Base-by-base conservation (phyloP, 2,329 filamentous ascomycete species). In the Xylariales sp. region DNA sequence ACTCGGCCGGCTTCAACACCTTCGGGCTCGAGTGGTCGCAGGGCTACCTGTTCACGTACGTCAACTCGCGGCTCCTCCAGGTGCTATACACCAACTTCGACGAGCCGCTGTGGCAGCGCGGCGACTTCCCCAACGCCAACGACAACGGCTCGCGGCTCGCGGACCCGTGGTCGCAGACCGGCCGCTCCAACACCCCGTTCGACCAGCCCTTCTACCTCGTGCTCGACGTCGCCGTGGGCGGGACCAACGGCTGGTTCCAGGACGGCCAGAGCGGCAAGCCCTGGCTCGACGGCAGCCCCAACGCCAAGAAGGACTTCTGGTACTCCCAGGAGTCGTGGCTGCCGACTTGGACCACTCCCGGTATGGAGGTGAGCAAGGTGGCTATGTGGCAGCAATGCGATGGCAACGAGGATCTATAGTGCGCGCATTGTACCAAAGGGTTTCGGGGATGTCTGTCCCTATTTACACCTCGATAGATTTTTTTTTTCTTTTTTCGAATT, bases 1-100 rank as follows among this genome's bases (percentile, higher is more conserved):
- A 83, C 60, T 62, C 80, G 21, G 63, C 68, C 1, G 74, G 64
- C 17, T 88, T 81, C 66, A 85, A 94, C 66, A 88, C 76, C 0
- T 94, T 81, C 52, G 88, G 88, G 12, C 61, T 94, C 3, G 88
- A 94, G 62, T 94, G 88, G 88, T 88, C 80, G 36, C 76, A 91
- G 51, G 91, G 90, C 61, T 93, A 94, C 60, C 67, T 93, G 42
- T 94, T 91, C 67, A 90, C 85, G 17, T 94, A 89, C 57, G 74
- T 94, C 66, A 84, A 93, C 70, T 83, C 77, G 31, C 81, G 85
- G 11, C 76, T 94, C 15, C 69, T 89, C 19, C 86, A 91, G 59
- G 85, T 91, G 36, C 72, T 88, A 44, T 94, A 89, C 67, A 82
- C 77, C 49, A 85, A 82, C 59, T 89, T 89, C 53, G 67, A 83